Evolutionary conservation across 371 early-diverging fungal species (phyloP), one percentile per base, ranked within the genome.

Genomic region (Batkoa obscura): DNA sequence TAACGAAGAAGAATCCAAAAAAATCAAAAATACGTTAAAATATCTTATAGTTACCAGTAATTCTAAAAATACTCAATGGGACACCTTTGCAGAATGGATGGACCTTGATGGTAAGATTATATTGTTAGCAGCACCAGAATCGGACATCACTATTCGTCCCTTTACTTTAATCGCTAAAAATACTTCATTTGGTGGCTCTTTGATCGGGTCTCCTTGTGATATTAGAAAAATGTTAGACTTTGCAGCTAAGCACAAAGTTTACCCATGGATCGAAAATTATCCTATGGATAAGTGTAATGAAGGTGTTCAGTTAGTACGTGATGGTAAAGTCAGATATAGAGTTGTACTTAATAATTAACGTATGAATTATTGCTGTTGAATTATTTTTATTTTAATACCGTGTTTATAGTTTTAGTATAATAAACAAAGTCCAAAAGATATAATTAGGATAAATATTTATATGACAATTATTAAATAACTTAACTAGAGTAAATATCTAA

Each of bases 171-270:
- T 83, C 35, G 1, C 31, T 15, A 56, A 67, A 42, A 66, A 76
- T 50, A 68, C 76, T 3, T 62, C 66, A 1, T 59, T 90, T 15
- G 69, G 64, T 4, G 88, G 86, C 1, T 85, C 83, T 9, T 63
- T 78, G 56, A 83, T 86, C 54, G 89, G 87, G 39, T 72, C 76
- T 36, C 59, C 62, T 42, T 64, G 62, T 2, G 71, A 71, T 34
- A 59, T 84, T 23, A 62, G 64, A 23, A 79, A 79, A 54, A 83
- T 82, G 74, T 68, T 90, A 5, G 70, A 69, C 10, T 79, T 88
- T 64, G 83, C 86, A 0, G 72, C 73, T 57, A 62, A 82, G 64
- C 72, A 76, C 43, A 66, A 72, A 42, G 76, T 87, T 35, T 60
- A 72, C 9, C 82, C 86, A 13, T 76, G 74, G 72, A 70, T 84